Percentiles rank a stretch among this genome's conserved stretches.
phyloP scores from a whole-genome alignment of 768 basidiomycete species.

The Kwoniella sp. region DNA sequence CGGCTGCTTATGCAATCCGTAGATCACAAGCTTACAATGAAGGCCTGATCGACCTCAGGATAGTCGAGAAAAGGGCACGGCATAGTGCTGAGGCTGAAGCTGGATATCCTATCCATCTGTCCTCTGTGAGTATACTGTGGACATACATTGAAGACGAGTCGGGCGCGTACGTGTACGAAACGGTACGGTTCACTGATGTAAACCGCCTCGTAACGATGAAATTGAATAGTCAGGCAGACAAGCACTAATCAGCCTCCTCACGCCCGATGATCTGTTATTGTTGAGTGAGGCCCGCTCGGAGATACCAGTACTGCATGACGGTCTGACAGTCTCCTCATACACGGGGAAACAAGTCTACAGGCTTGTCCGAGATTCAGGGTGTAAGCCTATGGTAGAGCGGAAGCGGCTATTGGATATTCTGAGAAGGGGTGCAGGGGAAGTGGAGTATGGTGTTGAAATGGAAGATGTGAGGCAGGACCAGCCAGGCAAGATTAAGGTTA shows the following conservation, averaged over 20 bases:
- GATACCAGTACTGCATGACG: slow-evolving; percentile 22
- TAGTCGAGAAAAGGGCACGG: slow-evolving; percentile 23
- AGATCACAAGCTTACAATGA: slow-evolving; percentile 7
- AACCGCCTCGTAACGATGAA: no score
- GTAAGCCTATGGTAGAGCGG: slow-evolving; percentile 26
- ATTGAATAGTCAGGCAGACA: slow-evolving; percentile 15
- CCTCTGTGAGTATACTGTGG: slow-evolving; percentile 16
- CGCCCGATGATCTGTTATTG: slow-evolving; percentile 4
- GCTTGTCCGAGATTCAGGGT: slow-evolving; percentile 6
- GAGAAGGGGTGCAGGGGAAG: neutral
- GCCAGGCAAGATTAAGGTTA: slow-evolving; percentile 1
- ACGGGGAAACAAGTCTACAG: slow-evolving; percentile 9
- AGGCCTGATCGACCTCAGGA: slow-evolving; percentile 10
- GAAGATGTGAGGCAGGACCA: neutral
- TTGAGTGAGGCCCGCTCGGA: slow-evolving; percentile 5
- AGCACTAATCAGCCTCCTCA: slow-evolving; percentile 12
- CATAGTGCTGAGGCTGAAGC: neutral
- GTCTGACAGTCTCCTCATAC: slow-evolving; percentile 5
- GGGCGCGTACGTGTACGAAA: no score
- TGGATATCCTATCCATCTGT: slow-evolving; percentile 25
- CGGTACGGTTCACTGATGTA: no score
- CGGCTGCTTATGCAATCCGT: slow-evolving; percentile 21
- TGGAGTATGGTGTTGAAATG: slow-evolving; percentile 26
- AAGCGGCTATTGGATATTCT: slow-evolving; percentile 21
- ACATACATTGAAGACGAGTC: no score